These are phyloP conservation scores for Penicillium sp. DNA, from an alignment of 2,329 filamentous ascomycete species.

Conservation along the genomic window DNA sequence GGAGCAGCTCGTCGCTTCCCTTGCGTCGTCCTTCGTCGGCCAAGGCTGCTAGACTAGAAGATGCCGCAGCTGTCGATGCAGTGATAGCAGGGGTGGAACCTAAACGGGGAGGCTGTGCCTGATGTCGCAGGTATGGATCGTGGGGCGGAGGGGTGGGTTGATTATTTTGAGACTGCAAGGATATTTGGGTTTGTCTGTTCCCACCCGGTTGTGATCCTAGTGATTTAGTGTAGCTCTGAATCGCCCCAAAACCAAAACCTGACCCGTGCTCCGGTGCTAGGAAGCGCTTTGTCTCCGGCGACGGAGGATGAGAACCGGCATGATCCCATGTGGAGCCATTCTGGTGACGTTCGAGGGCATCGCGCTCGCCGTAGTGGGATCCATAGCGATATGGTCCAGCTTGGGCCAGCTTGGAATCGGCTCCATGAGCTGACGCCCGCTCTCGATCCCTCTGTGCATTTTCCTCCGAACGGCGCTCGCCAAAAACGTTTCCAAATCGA, in stretches of 20 bases:
- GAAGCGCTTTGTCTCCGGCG: constrained; percentile 41
- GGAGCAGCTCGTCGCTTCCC: constrained; percentile 56
- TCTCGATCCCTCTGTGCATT: constrained; percentile 37
- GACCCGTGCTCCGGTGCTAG: constrained; percentile 31
- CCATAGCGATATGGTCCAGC: constrained; percentile 30
- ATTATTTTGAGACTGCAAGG: constrained; percentile 35
- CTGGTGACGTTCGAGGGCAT: constrained; percentile 30
- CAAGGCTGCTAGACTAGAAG: constrained; percentile 26
- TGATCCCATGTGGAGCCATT: constrained; percentile 37
- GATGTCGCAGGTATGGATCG: constrained; percentile 34
- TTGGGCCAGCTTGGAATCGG: constrained; percentile 31
- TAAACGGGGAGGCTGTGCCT: constrained; percentile 35
- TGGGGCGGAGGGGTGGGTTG: constrained; percentile 36
- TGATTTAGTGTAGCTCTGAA: constrained; percentile 45
- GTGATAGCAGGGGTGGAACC: constrained; percentile 30
- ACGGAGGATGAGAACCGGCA: constrained; percentile 38
- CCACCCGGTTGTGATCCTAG: constrained; percentile 40
- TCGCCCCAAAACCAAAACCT: constrained; percentile 41
- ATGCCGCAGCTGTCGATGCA: constrained; percentile 29
- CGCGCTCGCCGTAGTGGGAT: constrained; percentile 35
- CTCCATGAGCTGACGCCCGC: constrained; percentile 29
- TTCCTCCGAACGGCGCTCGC: constrained; percentile 39
- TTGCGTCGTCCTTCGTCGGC: constrained; percentile 45
- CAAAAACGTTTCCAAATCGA: constrained; percentile 35
- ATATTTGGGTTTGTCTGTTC: constrained; percentile 33